Base-by-base conservation (phyloP, 257 asterid species). In the Plectranthus barbatus region DNA sequence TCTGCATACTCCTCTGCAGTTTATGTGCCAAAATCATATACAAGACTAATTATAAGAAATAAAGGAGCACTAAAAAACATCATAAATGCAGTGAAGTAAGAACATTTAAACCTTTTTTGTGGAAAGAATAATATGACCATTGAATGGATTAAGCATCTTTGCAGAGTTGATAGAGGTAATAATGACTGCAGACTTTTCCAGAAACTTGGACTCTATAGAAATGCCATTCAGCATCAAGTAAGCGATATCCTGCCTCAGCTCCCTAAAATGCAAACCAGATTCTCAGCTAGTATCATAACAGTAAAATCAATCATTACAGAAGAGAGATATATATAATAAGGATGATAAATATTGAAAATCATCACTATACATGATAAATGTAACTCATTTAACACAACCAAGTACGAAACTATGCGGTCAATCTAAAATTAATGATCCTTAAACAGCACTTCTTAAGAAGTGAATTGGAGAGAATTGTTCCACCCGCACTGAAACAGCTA, bases 171-270 rank as follows among this genome's bases (percentile, higher is more conserved):
- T 69, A 15, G 86, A 65, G 18, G 86, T 76, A 49, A 74, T 75
- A 67, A 89, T 54, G 23, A 66, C 60, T 37, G 85, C 83, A 71
- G 85, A 76, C 76, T 84, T 83, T 77, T 86, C 95, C 88, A 93
- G 70, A 60, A 76, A 83, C 83, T 83, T 86, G 55, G 81, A 86
- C 72, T 80, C 91, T 20, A 79, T 55, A 40, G 74, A 74, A 63
- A 83, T 81, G 57, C 75, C 80, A 21, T 76, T 67, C 66, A 92
- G 80, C 68, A 60, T 71, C 80, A 87, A 71, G 69, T 75, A 74
- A 65, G 93, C 86, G 71, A 92, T 82, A 67, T 81, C 81, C 76
- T 49, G 76, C 42, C 83, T 86, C 75, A 86, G 74, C 67, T 76
- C 77, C 89, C 98, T 91, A 74, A 56, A 71, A 41, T 31, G 55